Evolutionary conservation across 495 filamentous ascomycete genomes (phyloP).

Genomic region (Talaromyces stipitatus): DNA sequence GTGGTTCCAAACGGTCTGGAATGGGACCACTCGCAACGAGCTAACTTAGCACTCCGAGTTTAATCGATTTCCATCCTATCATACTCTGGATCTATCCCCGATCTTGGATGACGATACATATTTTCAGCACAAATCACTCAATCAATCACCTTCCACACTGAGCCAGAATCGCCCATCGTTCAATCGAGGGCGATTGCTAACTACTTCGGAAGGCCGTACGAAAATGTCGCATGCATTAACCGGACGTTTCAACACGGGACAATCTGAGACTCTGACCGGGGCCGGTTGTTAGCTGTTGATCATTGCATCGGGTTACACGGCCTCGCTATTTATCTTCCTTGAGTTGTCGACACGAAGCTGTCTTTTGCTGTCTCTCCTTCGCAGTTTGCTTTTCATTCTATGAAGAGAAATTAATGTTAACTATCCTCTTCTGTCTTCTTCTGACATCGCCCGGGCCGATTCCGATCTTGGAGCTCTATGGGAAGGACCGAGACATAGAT

Average conservation of each 20-base stretch:
- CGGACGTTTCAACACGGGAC: not conserved
- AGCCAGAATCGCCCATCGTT: no score
- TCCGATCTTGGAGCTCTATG: not conserved
- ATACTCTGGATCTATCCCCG: not conserved
- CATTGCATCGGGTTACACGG: not conserved
- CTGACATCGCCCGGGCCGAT: no score
- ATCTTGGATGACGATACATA: not conserved
- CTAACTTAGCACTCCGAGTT: not conserved
- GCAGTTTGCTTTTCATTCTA: not conserved
- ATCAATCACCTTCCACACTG: no score
- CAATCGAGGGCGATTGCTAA: no score
- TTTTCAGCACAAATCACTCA: no score
- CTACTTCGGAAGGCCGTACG: not conserved
- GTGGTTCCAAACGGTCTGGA: not conserved
- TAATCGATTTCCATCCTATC: not conserved
- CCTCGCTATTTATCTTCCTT: not conserved
- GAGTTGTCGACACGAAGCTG: no score
- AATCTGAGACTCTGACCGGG: not conserved
- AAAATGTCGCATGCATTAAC: not conserved
- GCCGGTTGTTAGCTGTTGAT: not conserved
- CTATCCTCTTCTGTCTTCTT: no score
- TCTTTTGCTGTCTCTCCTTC: not conserved
- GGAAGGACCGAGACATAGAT: not conserved
- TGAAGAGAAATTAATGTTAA: not conserved
- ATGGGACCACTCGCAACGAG: not conserved